Percentiles rank a stretch among this genome's conserved stretches.
These are phyloP conservation scores for Septoria linicola DNA, from an alignment of 2,329 filamentous ascomycete species.

Conservation along the genomic window DNA sequence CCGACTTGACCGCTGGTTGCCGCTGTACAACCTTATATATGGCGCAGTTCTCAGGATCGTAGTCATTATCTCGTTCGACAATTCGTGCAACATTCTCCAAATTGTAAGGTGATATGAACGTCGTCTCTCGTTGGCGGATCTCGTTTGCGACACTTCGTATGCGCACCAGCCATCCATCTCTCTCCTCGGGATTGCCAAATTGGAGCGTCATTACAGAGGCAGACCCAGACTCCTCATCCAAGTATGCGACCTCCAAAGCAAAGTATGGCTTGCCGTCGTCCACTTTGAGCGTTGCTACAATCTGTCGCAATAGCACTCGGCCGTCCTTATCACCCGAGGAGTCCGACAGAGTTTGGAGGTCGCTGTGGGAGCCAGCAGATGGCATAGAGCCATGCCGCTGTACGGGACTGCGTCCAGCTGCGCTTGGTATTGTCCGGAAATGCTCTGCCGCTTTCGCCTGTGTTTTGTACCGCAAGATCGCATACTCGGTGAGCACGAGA, in stretches of 20 bases:
- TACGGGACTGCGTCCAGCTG: slow-evolving; percentile 44
- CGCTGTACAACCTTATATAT: slow-evolving; percentile 69
- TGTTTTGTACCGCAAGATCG: slow-evolving; percentile 67
- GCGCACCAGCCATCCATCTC: slow-evolving; percentile 63
- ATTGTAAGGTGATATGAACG: slow-evolving; percentile 58
- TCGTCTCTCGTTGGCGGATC: slow-evolving; percentile 52
- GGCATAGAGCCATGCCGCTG: slow-evolving; percentile 58
- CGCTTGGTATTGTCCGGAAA: slow-evolving; percentile 50
- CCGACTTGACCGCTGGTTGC: slow-evolving; percentile 53
- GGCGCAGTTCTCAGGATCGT: slow-evolving; percentile 65
- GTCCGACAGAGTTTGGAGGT: slow-evolving; percentile 56
- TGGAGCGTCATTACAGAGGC: slow-evolving; percentile 64
- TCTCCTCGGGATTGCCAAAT: slow-evolving; percentile 62
- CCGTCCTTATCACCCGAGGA: slow-evolving; percentile 55
- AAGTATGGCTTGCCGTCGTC: slow-evolving; percentile 67
- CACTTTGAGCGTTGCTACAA: slow-evolving; percentile 65
- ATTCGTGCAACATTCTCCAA: slow-evolving; percentile 62
- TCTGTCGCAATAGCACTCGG: slow-evolving; percentile 62
- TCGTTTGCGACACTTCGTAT: slow-evolving; percentile 62
- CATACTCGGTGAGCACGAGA: slow-evolving; percentile 67
- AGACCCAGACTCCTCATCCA: slow-evolving; percentile 64
- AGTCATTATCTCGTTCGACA: slow-evolving; percentile 66
- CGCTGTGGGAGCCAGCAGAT: slow-evolving; percentile 61
- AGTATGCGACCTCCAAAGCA: slow-evolving; percentile 65
- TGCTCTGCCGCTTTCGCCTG: slow-evolving; percentile 64